Evolutionary conservation across 768 basidiomycete genomes (phyloP).

Genomic region (Pleurotus giganteus): DNA sequence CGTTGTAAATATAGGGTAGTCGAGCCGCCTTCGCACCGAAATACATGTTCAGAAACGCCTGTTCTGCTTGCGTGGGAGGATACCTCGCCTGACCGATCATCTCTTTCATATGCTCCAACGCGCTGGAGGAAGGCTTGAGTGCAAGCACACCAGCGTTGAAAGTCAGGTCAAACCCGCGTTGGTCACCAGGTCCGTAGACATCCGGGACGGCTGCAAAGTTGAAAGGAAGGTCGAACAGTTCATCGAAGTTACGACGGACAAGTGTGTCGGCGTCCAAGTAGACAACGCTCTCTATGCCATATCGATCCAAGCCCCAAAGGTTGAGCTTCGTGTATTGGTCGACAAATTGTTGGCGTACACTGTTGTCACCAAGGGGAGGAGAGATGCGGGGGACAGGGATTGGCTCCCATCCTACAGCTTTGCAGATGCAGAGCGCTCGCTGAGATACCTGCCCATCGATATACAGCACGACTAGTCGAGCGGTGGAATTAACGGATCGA

Average conservation of each 20-base stretch:
- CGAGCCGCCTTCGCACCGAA: slow-evolving; percentile 32
- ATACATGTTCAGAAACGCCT: slow-evolving; percentile 39
- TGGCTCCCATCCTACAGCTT: slow-evolving; percentile 36
- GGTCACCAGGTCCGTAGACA: slow-evolving; percentile 22
- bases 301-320: slow-evolving; percentile 35
- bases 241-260: slow-evolving; percentile 39
- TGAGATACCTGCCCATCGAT: slow-evolving; percentile 31
- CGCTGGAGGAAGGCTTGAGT: slow-evolving; percentile 27
- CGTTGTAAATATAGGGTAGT: slow-evolving; percentile 40
- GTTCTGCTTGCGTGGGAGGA: slow-evolving; percentile 33
- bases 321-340: slow-evolving; percentile 45
- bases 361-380: slow-evolving; percentile 34
- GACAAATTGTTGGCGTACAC: slow-evolving; percentile 29
- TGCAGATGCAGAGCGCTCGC: slow-evolving; percentile 35
- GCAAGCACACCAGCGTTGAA: slow-evolving; percentile 41
- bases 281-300: slow-evolving; percentile 29
- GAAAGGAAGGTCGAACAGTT: slow-evolving; percentile 41
- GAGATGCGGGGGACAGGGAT: slow-evolving; percentile 31
- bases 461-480: slow-evolving; percentile 25
- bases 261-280: slow-evolving; percentile 44
- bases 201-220: slow-evolving; percentile 40
- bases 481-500: slow-evolving; percentile 20
- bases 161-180: slow-evolving; percentile 29
- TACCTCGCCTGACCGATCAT: slow-evolving; percentile 27
- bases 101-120: slow-evolving; percentile 28